Evolutionary conservation across 371 early-diverging fungal species (phyloP).

Genomic region (Vittaforma corneae): DNA sequence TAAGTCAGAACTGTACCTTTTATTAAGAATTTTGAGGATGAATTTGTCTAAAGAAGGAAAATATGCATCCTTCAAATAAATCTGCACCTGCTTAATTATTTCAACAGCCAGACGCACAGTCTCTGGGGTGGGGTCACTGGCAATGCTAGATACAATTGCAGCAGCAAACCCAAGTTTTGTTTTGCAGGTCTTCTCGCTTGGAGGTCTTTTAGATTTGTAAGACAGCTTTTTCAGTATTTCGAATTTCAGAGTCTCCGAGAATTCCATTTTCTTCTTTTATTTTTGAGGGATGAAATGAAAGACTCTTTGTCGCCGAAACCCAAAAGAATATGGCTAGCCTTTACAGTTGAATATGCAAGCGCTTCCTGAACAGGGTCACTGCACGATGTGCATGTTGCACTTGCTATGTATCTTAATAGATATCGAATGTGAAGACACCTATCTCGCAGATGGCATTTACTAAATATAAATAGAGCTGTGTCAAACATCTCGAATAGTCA

Average conservation of each 20-base stretch:
- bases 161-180: background rate
- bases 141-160: background rate
- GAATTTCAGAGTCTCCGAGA: background rate
- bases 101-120: background rate
- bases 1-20: background rate
- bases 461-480: too few relatives aligned
- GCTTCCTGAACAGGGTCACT: too few relatives aligned
- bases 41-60: slow-evolving; percentile 4
- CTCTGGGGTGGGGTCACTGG: background rate
- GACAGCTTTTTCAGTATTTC: background rate
- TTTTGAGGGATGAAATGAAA: too few relatives aligned
- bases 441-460: too few relatives aligned
- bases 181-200: background rate
- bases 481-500: too few relatives aligned
- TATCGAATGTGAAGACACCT: too few relatives aligned
- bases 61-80: background rate
- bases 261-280: too few relatives aligned
- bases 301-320: too few relatives aligned
- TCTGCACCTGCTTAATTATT: background rate
- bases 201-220: background rate
- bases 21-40: slow-evolving; percentile 15
- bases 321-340: too few relatives aligned
- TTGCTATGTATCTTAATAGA: too few relatives aligned
- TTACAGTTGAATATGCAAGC: too few relatives aligned
- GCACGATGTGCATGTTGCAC: too few relatives aligned